Evolutionary conservation across 306 rosid genomes (phyloP).

Genomic region (Begonia loranthoides): DNA sequence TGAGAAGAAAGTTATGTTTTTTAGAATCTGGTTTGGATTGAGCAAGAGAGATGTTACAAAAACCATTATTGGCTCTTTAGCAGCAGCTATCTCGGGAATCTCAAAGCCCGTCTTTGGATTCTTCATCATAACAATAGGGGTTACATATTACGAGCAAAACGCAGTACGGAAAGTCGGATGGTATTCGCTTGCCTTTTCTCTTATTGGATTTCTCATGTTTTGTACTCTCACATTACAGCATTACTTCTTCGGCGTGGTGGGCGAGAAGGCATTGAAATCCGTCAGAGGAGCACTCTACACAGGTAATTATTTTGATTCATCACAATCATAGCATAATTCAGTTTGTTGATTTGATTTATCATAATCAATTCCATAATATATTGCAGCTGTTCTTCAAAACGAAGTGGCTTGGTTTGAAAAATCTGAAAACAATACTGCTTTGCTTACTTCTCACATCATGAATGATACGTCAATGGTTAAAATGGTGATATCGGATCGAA

Average conservation of each 20-base stretch:
- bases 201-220: conserved; percentile 54
- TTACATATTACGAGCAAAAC: conserved; percentile 37
- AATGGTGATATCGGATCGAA: conserved; percentile 66
- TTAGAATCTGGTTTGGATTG: conserved; percentile 74
- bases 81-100: conserved; percentile 58
- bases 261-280: conserved; percentile 79
- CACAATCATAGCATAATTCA: background rate
- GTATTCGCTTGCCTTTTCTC: conserved; percentile 42
- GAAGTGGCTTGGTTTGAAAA: conserved; percentile 88
- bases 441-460: conserved; percentile 63
- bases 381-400: conserved; percentile 53
- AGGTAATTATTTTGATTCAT: conserved; percentile 28
- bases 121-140: conserved; percentile 72
- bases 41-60: conserved; percentile 36
- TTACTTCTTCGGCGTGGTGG: conserved; percentile 70
- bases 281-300: conserved; percentile 52
- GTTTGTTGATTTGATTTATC: conserved; percentile 1
- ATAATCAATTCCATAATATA: background rate
- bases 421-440: conserved; percentile 57
- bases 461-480: conserved; percentile 72
- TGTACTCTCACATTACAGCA: conserved; percentile 74
- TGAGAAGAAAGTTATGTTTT: conserved; percentile 28
- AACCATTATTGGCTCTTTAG: conserved; percentile 36
- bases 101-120: conserved; percentile 76
- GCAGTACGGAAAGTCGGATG: conserved; percentile 43